Base-by-base conservation (phyloP, 1,284 basidiomycete genomes). In the Boletus semigastroideus region DNA sequence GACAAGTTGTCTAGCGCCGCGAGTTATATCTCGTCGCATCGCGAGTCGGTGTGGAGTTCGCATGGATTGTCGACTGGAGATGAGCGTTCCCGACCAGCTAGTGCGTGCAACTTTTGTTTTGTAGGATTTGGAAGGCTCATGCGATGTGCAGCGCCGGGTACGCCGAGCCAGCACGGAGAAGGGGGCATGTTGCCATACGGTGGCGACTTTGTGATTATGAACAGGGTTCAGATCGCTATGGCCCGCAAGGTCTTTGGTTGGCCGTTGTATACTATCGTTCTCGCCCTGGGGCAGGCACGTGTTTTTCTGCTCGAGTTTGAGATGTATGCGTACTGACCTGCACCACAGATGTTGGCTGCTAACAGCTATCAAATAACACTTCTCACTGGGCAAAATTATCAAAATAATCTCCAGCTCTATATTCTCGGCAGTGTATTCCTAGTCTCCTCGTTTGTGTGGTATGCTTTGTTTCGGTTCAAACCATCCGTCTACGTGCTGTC, bases 361-460 rank as follows among this genome's bases (percentile, higher is more conserved):
- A 94, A 92, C n/a, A 94, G 92, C 66, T 96, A 95, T 83, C 93
- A 96, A 73, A 88, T 95, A 62, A 94, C 91, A 20, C 74, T 95
- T 27, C 78, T 95, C 34, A 87, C 90, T 22, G 93, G 93, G 49
- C 83, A 86, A 62, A 93, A 91, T 63, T 92, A 85, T 71, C 84
- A 92, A 66, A 82, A 85, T 53, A 78, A 88, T 61, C 60, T 90
- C 31, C 89, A 94, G 65, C 79, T 94, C n/a, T 96, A 95, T 66
- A 90, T 95, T 48, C 83, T 96, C 25, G 90, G 92, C 51, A 83
- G 80, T 55, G 79, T 96, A 58, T 95, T 95, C 77, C 74, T 94
- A 42, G 90, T 83, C 12, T 84, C 92, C 8, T 92, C 93, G 6
- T 77, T 84, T 41, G 84, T 90, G 50, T 96, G 93, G 93, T 95